These are phyloP conservation scores for Torulaspora franciscae DNA, from an alignment of 805 yeast genomes.

Conservation along the genomic window DNA sequence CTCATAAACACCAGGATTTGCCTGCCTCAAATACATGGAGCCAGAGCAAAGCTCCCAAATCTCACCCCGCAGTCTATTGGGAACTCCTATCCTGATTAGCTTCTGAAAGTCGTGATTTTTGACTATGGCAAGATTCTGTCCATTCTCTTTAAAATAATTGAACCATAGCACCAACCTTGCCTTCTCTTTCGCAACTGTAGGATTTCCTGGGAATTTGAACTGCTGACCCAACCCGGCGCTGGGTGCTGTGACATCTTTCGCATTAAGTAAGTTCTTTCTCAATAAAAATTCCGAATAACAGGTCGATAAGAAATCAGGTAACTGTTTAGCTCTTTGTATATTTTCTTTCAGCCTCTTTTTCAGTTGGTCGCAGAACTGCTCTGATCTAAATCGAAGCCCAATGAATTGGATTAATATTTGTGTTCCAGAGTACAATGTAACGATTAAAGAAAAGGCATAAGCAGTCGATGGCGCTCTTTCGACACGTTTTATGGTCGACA, in stretches of 20 bases:
- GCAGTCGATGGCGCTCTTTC: conserved; percentile 77
- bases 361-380: conserved; percentile 67
- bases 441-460: conserved; percentile 71
- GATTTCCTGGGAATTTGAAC: conserved; percentile 87
- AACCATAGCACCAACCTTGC: conserved; percentile 90
- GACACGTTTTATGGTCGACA: conserved; percentile 75
- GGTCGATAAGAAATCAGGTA: conserved; percentile 61
- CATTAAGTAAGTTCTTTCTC: conserved; percentile 41
- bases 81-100: conserved; percentile 83
- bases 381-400: conserved; percentile 75
- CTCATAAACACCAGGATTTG: conserved; percentile 55
- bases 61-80: conserved; percentile 93
- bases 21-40: conserved; percentile 67
- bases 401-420: conserved; percentile 65
- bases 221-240: conserved; percentile 80
- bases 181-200: conserved; percentile 69
- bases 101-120: conserved; percentile 74
- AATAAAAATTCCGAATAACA: conserved; percentile 84
- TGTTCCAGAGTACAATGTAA: conserved; percentile 62
- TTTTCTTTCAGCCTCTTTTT: conserved; percentile 59
- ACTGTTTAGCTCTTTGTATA: conserved; percentile 52
- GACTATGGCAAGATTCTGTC: conserved; percentile 73
- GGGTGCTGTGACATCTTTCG: conserved; percentile 49
- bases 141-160: conserved; percentile 78
- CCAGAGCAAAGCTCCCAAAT: conserved; percentile 93